A percentile compares a stretch with the other conserved stretches of the same genome.
phyloP scores from a whole-genome alignment of 805 yeast genomes.

The Myxozyma mucilagina region DNA sequence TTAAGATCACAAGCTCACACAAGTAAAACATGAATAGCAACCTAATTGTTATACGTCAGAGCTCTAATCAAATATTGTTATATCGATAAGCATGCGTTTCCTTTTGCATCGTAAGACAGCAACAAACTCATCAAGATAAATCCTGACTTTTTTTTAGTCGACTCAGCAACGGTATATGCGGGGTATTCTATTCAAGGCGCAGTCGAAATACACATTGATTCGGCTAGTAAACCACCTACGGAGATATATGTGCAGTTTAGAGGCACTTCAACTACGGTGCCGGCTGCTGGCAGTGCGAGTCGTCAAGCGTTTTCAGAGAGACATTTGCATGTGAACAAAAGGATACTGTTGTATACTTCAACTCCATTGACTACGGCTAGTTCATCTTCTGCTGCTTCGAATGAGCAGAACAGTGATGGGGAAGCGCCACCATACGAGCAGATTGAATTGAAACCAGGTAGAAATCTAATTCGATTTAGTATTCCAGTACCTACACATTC shows the following conservation, averaged over 20 bases:
- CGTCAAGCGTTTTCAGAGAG: not conserved
- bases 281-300: not conserved
- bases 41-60: not conserved
- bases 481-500: constrained; percentile 15
- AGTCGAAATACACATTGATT: constrained; percentile 2
- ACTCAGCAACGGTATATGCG: constrained; percentile 9
- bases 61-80: not conserved
- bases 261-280: constrained; percentile 14
- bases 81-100: not conserved
- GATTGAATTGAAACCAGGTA: not conserved
- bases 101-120: not conserved
- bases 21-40: not conserved
- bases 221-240: constrained; percentile 1
- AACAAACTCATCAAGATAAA: not conserved
- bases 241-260: constrained; percentile 18
- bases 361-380: not conserved
- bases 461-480: constrained; percentile 1
- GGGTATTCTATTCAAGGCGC: constrained; percentile 11
- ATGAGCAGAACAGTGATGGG: not conserved
- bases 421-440: constrained; percentile 1
- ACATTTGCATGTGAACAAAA: constrained; percentile 9
- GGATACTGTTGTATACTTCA: not conserved
- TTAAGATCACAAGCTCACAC: no score
- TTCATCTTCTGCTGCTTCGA: not conserved
- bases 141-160: not conserved